These are phyloP conservation scores for Angomonas deanei DNA, from an alignment of 208 protist genomes.

Conservation along the genomic window DNA sequence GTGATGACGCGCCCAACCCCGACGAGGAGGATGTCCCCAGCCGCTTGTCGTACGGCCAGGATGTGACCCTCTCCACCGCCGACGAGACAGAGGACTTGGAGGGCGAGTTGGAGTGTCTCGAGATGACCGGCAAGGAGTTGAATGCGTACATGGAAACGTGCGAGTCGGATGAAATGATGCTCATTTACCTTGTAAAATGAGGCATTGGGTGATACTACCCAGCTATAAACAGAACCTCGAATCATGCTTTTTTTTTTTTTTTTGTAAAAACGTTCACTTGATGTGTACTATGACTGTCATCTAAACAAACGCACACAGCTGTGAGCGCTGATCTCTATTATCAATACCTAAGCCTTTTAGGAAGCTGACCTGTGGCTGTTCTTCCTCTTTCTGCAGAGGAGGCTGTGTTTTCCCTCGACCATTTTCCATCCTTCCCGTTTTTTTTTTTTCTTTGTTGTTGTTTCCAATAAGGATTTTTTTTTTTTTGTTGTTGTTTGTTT, in stretches of 20 bases:
- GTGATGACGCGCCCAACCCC: no score
- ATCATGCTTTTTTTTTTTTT: slow-evolving; percentile 10
- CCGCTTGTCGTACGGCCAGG: background rate
- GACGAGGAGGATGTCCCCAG: no score
- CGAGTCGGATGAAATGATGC: slow-evolving; percentile 27
- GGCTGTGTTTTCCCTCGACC: background rate
- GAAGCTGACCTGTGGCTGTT: no score
- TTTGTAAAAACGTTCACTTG: background rate
- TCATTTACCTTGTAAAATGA: slow-evolving; percentile 6
- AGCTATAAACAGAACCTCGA: background rate
- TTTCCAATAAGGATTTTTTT: slow-evolving; percentile 8
- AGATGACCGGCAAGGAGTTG: slow-evolving; percentile 10
- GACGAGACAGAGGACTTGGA: background rate
- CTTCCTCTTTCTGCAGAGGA: no score
- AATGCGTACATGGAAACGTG: slow-evolving; percentile 18
- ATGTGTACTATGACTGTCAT: background rate
- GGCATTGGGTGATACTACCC: no score
- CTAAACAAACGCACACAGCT: background rate
- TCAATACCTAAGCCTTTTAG: no score
- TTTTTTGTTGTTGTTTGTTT: slow-evolving; percentile 2
- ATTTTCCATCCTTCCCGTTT: background rate
- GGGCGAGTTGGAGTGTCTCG: background rate
- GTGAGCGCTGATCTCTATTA: no score
- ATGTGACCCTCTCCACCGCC: background rate
- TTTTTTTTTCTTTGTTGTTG: background rate